Evolutionary conservation across 1,284 basidiomycete genomes (phyloP).

Genomic region (Grifola frondosa): DNA sequence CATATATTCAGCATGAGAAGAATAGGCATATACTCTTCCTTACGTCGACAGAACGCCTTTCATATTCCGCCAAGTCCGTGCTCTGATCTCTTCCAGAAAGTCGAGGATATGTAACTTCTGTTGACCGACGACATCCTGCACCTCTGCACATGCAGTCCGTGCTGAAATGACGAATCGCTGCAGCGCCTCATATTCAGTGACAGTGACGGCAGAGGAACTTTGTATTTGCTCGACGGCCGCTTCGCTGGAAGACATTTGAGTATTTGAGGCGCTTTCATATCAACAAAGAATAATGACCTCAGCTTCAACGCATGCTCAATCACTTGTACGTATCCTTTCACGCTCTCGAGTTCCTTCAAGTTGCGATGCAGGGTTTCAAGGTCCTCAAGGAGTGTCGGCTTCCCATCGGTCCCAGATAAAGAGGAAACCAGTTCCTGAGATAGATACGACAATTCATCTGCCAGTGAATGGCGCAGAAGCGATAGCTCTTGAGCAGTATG

Average conservation of each 20-base stretch:
- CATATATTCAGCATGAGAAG: constrained; percentile 10
- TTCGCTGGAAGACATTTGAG: constrained; percentile 45
- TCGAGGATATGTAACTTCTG: constrained; percentile 53
- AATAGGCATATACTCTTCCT: constrained; percentile 20
- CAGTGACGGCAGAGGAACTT: constrained; percentile 36
- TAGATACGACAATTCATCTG: constrained; percentile 73
- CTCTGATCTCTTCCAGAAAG: constrained; percentile 59
- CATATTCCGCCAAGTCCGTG: constrained; percentile 75
- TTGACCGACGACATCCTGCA: constrained; percentile 45
- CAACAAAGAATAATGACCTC: constrained; percentile 55
- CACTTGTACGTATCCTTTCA: constrained; percentile 74
- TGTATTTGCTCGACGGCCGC: constrained; percentile 50
- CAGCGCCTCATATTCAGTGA: constrained; percentile 61
- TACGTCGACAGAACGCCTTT: constrained; percentile 65
- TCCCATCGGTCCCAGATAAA: constrained; percentile 42
- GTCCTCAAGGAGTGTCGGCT: constrained; percentile 74
- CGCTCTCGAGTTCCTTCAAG: constrained; percentile 72
- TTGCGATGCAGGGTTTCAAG: constrained; percentile 73
- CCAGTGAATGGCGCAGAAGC: constrained; percentile 71
- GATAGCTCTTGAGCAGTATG: constrained; percentile 70
- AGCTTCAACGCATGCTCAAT: constrained; percentile 69
- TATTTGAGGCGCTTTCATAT: background rate
- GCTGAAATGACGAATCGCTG: constrained; percentile 57
- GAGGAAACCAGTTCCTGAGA: constrained; percentile 65
- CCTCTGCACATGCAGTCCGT: constrained; percentile 40